These are phyloP conservation scores for Podosphaera leucotricha DNA, from an alignment of 2,329 filamentous ascomycete genomes.

Conservation along the genomic window DNA sequence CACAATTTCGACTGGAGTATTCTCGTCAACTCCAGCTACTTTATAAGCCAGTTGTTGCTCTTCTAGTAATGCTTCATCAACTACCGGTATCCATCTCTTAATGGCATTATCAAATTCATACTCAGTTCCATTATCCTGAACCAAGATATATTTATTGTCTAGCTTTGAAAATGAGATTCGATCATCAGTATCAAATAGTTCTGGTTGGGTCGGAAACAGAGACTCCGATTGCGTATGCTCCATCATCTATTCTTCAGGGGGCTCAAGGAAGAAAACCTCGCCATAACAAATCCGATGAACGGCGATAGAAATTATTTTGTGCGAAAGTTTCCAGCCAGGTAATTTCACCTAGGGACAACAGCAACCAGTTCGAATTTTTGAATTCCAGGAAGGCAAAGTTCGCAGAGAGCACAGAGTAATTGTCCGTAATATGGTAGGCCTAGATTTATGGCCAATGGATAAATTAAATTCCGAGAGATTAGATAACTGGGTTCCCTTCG, in stretches of 20 bases:
- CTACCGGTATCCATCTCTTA: constrained; percentile 52
- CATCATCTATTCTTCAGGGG: constrained; percentile 4
- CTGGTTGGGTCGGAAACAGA: constrained; percentile 13
- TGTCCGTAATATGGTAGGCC: too few species aligned
- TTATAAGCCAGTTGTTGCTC: constrained; percentile 38
- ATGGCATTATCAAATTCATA: constrained; percentile 55
- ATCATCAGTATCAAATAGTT: constrained; percentile 45
- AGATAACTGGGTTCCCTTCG: too few species aligned
- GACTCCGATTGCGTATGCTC: constrained; percentile 7
- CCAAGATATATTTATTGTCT: constrained; percentile 61
- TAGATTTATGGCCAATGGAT: too few species aligned
- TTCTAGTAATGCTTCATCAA: constrained; percentile 35
- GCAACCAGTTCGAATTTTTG: too few species aligned
- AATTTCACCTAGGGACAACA: too few species aligned
- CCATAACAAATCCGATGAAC: too few species aligned
- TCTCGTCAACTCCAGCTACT: constrained; percentile 33
- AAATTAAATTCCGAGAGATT: too few species aligned
- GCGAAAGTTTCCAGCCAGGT: too few species aligned
- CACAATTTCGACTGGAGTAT: constrained; percentile 23
- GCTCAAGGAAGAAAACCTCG: too few species aligned
- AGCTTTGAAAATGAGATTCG: constrained; percentile 73
- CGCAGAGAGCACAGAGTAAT: too few species aligned
- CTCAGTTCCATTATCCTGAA: constrained; percentile 64
- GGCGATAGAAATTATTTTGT: too few species aligned
- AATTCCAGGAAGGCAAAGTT: too few species aligned